Evolutionary conservation across 768 basidiomycete species (phyloP).

Genomic region (Rhodocollybia butyracea): DNA sequence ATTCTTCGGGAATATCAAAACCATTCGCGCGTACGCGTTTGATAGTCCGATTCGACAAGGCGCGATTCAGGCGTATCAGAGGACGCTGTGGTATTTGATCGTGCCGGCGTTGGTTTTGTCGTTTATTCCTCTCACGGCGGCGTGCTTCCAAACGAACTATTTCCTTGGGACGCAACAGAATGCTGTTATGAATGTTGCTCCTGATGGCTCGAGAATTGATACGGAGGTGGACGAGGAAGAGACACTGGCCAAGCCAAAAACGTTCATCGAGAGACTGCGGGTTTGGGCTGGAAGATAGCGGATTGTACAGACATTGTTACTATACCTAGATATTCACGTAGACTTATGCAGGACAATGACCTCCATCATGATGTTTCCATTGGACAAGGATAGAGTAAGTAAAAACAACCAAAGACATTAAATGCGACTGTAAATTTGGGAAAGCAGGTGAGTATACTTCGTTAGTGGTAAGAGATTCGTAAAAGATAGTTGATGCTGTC

Average conservation of each 20-base stretch:
- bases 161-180: conserved; percentile 40
- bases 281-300: conserved; percentile 4
- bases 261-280: background rate
- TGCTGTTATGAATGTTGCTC: conserved; percentile 18
- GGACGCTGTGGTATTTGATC: conserved; percentile 22
- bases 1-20: conserved; percentile 16
- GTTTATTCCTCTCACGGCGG: conserved; percentile 35
- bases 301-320: no score
- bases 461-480: no score
- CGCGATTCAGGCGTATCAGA: conserved; percentile 22
- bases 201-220: conserved; percentile 6
- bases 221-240: background rate
- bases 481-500: no score
- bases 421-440: no score
- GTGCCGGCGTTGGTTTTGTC: conserved; percentile 34
- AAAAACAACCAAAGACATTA: no score
- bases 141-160: conserved; percentile 34
- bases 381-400: no score
- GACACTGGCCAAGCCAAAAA: background rate
- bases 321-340: no score
- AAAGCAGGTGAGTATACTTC: no score
- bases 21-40: conserved; percentile 10
- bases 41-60: conserved; percentile 9
- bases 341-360: no score
- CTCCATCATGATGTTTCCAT: no score